Percentiles rank a stretch among this genome's conserved stretches.
These are phyloP conservation scores for Durio zibethinus DNA, from an alignment of 345 rosid genomes.

Conservation along the genomic window DNA sequence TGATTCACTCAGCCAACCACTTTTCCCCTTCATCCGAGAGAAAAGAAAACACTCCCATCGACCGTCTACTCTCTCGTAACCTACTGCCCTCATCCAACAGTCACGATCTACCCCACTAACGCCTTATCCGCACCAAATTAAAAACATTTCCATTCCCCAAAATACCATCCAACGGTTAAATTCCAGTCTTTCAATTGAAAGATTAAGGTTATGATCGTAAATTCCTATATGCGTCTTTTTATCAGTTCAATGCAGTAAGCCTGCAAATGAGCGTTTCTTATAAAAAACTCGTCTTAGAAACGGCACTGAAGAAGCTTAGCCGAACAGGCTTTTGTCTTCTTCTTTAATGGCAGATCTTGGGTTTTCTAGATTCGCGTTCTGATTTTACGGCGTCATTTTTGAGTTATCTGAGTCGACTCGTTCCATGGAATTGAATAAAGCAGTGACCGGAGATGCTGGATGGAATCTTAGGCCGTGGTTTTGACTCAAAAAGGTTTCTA, in stretches of 20 bases:
- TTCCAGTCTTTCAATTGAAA: not conserved
- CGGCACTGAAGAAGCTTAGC: not conserved
- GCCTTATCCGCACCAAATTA: constrained; percentile 12
- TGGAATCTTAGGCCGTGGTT: constrained; percentile 83
- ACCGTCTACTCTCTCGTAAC: not conserved
- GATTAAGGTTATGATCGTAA: constrained; percentile 19
- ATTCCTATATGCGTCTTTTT: not conserved
- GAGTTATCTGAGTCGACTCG: constrained; percentile 7
- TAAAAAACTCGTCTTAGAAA: constrained; percentile 6
- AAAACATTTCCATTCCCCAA: not conserved
- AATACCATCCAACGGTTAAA: constrained; percentile 19
- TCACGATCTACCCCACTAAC: constrained; percentile 13
- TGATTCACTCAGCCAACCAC: constrained; percentile 27
- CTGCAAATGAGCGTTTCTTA: not conserved
- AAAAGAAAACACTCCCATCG: not conserved
- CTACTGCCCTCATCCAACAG: constrained; percentile 13
- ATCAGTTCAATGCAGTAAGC: not conserved
- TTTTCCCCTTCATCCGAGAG: not conserved
- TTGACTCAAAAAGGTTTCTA: constrained; percentile 63
- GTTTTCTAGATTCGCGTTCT: not conserved
- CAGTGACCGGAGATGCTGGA: constrained; percentile 62
- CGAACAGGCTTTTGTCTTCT: not conserved
- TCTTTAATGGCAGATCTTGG: constrained; percentile 19
- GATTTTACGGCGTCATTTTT: not conserved
- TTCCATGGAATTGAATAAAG: not conserved